Evolutionary conservation across 306 rosid species (phyloP).

Genomic region (Dalbergia cultrata): DNA sequence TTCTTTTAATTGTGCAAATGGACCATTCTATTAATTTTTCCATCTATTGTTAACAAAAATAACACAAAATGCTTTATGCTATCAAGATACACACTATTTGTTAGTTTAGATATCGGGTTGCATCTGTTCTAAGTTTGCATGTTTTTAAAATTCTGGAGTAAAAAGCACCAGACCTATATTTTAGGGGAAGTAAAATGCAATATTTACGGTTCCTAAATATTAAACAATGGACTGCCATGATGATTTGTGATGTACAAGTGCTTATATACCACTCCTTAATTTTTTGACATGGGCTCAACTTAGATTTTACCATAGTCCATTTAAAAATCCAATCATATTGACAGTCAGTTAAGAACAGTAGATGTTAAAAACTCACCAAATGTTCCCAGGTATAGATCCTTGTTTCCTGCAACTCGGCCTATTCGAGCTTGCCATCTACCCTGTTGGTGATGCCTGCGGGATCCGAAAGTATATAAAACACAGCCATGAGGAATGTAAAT

Average conservation of each 20-base stretch:
- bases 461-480: background rate
- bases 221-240: background rate
- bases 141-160: too few relatives aligned
- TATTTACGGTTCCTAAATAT: background rate
- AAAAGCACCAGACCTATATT: too few relatives aligned
- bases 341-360: too few relatives aligned
- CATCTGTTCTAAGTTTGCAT: too few relatives aligned
- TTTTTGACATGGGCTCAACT: background rate
- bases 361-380: conserved; percentile 57
- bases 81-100: too few relatives aligned
- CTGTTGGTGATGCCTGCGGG: conserved; percentile 88
- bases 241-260: background rate
- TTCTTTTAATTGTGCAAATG: too few relatives aligned
- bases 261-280: background rate
- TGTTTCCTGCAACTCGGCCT: conserved; percentile 95
- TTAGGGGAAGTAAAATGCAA: too few relatives aligned
- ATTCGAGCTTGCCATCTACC: conserved; percentile 98
- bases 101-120: too few relatives aligned
- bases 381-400: conserved; percentile 88
- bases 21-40: too few relatives aligned
- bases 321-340: background rate
- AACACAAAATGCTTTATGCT: too few relatives aligned
- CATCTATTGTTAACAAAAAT: too few relatives aligned
- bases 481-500: background rate
- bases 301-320: background rate